Evolutionary conservation across 495 filamentous ascomycete species (phyloP), one percentile per base, ranked within the genome.

Genomic region (Parmelia sp.): DNA sequence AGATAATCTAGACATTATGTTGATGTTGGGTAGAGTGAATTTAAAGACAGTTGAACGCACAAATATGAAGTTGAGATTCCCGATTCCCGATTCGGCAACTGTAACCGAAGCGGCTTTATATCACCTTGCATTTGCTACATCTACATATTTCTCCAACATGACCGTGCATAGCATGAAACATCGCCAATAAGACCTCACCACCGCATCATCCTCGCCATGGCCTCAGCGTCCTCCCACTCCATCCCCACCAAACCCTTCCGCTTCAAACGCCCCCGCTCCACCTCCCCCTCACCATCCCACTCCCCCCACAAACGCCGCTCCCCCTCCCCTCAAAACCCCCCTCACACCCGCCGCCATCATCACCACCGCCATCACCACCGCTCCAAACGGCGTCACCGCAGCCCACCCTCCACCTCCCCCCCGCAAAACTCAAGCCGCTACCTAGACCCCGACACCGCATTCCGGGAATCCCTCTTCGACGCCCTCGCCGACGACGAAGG

Each of bases 401-500:
- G 68, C 61, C 68, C 64, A 40, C 49, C 62, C 37, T 49, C 59
- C 37, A n/a, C 36, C 63, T 61, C 67, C 70, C 59, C 57, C 57
- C 66, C 62, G 58, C 19, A 69, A 44, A 51, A 44, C 65, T 60
- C 57, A 40, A 31, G 47, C 45, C 68, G 42, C 37, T 53, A 44
- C 45, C 60, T 82, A 21, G 81, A 86, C 66, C 80, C 89, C 8
- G 82, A 86, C 25, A 76, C 80, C 14, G 92, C 92, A 21, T 98
- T 98, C 75, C 88, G 90, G 33, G 90, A 96, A 77, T 94, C 90
- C n/a, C 86, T 97, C 57, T 96, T 97, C 79, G 94, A 98, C 74
- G 94, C 94, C n/a, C 86, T 98, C 74, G 95, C 92, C 45, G 94
- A 98, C 75, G 94, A 98, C 75, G 94, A 98, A 77, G 94, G 94